Evolutionary conservation across 352 stramenopile genomes (phyloP).

Genomic region (Elongisporangium undulatum): DNA sequence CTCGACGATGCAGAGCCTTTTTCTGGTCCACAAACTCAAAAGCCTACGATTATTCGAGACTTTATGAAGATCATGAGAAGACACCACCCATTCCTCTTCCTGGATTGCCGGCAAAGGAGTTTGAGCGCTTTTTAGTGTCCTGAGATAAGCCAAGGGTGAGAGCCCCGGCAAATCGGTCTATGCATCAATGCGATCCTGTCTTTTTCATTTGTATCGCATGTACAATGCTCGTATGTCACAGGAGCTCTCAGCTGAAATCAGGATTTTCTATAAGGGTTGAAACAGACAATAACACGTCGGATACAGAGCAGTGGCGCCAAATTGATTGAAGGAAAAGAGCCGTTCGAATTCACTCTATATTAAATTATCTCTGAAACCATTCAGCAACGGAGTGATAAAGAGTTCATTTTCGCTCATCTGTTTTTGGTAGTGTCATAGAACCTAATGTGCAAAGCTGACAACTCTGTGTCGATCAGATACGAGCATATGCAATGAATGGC

Average conservation of each 20-base stretch:
- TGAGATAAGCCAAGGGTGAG: not conserved
- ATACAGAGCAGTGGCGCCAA: not conserved
- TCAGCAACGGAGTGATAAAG: not conserved
- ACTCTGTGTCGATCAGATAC: slow-evolving; percentile 6
- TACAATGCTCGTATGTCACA: not conserved
- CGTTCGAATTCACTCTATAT: slow-evolving; percentile 10
- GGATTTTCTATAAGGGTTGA: not conserved
- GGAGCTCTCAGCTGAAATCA: not conserved
- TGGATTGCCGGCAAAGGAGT: not conserved
- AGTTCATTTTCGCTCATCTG: slow-evolving; percentile 6
- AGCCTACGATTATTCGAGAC: not conserved
- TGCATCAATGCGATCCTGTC: not conserved
- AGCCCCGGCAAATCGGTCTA: not conserved
- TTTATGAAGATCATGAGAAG: not conserved
- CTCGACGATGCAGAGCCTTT: too few species aligned
- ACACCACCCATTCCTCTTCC: not conserved
- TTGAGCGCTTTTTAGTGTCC: not conserved
- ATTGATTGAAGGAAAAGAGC: slow-evolving; percentile 8
- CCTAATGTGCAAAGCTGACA: slow-evolving; percentile 10
- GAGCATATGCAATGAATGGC: slow-evolving; percentile 12
- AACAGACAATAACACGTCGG: not conserved
- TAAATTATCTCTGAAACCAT: slow-evolving; percentile 1
- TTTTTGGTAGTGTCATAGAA: slow-evolving; percentile 10
- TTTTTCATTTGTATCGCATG: not conserved
- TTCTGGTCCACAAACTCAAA: not conserved